Base-by-base conservation (phyloP, 352 stramenopile genomes). In the Pelagophyceae sp. region DNA sequence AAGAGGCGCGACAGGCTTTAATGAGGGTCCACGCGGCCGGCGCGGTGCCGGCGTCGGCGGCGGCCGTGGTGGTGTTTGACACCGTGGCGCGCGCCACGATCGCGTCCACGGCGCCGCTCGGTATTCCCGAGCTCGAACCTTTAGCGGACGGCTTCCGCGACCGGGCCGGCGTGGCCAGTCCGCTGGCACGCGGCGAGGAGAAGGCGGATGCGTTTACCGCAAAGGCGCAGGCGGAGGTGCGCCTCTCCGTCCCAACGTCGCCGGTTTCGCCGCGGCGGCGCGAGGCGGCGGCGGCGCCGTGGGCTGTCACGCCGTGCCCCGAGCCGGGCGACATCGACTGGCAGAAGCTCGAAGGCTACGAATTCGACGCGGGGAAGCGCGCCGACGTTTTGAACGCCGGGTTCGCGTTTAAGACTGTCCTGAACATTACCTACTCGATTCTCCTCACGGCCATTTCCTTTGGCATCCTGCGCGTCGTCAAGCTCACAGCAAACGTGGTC, bases 271-370 rank as follows among this genome's bases (percentile, higher is more conserved):
- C 58, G 58, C 32, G 17, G 58, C 23, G 17, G 58, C 58, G 58
- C 58, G 32, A n/a, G 58, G 32, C 23, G 58, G 32, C 58, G 29
- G 32, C 17, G 29, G 23, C 58, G 58, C 5, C 17, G 23, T 17
- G 58, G 17, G 17, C 17, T 6, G 32, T 17, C 17, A 61, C 17
- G 17, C 27, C 17, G 50, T 61, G 27, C 17, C 58, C 58, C 17
- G 58, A 65, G 58, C 58, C 58, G 58, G 17, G 58, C 58, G 58
- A 65, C 5, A 11, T 65, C 58, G 58, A 65, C 58, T 65, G 58
- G 58, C 23, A 17, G 17, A n/a, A 5, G 58, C 58, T 65, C 58
- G 58, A 65, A n/a, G 29, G 17, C 23, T 33, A 33, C 23, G 58
- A 65, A 6, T 6, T 6, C 58, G 58, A 65, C 23, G 23, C 20